Percentiles rank a stretch among this genome's conserved stretches.
Conservation (phyloP, 768 basidiomycete genomes). For the Suillus tomentosus region DNA sequence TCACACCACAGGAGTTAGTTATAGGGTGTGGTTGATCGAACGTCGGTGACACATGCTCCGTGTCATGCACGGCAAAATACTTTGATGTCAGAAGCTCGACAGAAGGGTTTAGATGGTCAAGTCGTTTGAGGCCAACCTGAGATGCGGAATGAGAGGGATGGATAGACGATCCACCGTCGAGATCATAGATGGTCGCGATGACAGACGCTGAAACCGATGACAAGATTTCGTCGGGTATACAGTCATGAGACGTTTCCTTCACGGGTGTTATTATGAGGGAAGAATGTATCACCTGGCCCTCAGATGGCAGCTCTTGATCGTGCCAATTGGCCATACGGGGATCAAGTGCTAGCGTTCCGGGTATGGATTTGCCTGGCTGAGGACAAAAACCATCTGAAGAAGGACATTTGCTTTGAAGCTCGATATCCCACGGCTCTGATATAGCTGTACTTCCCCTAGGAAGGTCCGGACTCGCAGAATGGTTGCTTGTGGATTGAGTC, state of each 20-base stretch:
- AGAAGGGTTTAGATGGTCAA: neutral
- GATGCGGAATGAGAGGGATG: constrained; percentile 61
- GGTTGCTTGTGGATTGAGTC: neutral
- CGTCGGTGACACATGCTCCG: too few species aligned
- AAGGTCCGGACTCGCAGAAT: constrained; percentile 2
- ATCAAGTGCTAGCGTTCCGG: constrained; percentile 40
- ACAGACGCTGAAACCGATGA: constrained; percentile 12
- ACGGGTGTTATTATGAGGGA: neutral
- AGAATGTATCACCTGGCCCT: constrained; percentile 1
- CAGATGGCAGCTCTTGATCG: constrained; percentile 12
- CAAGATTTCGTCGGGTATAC: neutral
- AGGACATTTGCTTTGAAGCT: constrained; percentile 36
- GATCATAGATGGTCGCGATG: constrained; percentile 31
- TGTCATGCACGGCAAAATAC: constrained; percentile 10
- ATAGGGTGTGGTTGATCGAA: neutral
- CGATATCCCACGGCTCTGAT: constrained; percentile 62
- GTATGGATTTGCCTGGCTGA: constrained; percentile 15
- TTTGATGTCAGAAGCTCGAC: constrained; percentile 19
- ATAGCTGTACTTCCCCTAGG: constrained; percentile 17
- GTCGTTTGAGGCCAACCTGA: constrained; percentile 34
- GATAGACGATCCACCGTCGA: constrained; percentile 29
- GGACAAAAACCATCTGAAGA: constrained; percentile 25
- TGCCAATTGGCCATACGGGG: constrained; percentile 35
- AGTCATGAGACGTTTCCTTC: neutral
- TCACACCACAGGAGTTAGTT: neutral